Evolutionary conservation across 1,139 yeast species (phyloP), one percentile per base, ranked within the genome.

Genomic region (Yamadazyma sp.): DNA sequence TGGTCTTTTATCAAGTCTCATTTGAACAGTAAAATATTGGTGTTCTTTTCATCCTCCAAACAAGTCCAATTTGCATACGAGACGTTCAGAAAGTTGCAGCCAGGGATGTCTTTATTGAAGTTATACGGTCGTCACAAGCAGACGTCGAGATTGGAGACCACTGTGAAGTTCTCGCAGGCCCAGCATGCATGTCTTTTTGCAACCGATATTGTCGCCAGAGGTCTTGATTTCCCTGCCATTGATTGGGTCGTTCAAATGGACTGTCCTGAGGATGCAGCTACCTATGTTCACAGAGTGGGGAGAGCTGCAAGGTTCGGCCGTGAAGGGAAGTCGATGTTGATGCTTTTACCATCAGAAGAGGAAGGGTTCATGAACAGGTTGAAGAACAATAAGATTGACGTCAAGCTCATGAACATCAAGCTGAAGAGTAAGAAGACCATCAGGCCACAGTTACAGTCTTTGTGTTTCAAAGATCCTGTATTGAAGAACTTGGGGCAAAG

Each of bases 221-320:
- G 99, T 11, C 77, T 92, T 40, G 99, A 92, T 64, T 91, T 94
- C 66, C 98, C 99, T 0, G 85, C 96, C 1, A 88, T 92, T 40
- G 97, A 92, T 55, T 92, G 99, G 99, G 97, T 92, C 16, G 71
- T 92, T 10, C 99, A 92, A 62, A 78, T 89, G 0, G 99, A 92
- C 62, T 87, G 95, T 49, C 98, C 99, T 0, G 99, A 92, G 60
- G 97, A 91, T 61, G 80, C 84, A 1, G 94, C 94, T 23, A 94
- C 98, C 0, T 92, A 94, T 61, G 87, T 92, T 38, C 99, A 92
- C 56, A 75, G 99, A 56, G 98, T 89, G 3, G 99, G 99, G 1
- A 80, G 99, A 63, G 84, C 92, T 34, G 99, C 98, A 1, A 75
- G 99, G 53, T 89, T 87, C 54, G 97, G 96, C 17, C 83, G 92